phyloP scores from a whole-genome alignment of 176 grass and related monocot species.

The Alloteropsis semialata region DNA sequence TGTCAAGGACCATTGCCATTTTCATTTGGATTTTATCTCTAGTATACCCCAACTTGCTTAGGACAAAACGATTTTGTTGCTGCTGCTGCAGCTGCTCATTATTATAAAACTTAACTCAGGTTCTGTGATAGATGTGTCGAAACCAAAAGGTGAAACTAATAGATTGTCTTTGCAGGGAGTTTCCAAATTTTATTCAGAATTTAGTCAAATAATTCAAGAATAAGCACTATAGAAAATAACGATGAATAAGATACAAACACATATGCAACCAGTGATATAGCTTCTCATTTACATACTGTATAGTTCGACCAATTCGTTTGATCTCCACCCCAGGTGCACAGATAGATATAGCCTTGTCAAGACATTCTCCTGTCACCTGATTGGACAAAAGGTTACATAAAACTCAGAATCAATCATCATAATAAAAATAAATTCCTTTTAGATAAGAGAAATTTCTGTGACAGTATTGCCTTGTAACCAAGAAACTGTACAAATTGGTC shows the following conservation, averaged over 20 bases:
- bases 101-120: not conserved
- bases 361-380: conserved; percentile 88
- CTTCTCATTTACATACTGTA: conserved; percentile 73
- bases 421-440: not conserved
- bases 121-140: not conserved
- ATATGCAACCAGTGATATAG: not conserved
- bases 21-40: not conserved
- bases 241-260: not conserved
- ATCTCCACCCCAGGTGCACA: conserved; percentile 91
- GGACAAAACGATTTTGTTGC: not conserved
- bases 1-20: not conserved
- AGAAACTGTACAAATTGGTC: not conserved
- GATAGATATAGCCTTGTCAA: conserved; percentile 83
- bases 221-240: not conserved
- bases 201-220: not conserved
- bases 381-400: conserved; percentile 18
- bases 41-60: not conserved
- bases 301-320: conserved; percentile 80
- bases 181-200: not conserved
- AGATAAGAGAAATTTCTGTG: not conserved
- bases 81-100: not conserved
- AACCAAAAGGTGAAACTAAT: not conserved
- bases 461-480: not conserved
- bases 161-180: not conserved
- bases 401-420: conserved; percentile 22